Evolutionary conservation across 169 alveolate species (phyloP), one percentile per base, ranked within the genome.

Genomic region (Eimeria maxima): DNA sequence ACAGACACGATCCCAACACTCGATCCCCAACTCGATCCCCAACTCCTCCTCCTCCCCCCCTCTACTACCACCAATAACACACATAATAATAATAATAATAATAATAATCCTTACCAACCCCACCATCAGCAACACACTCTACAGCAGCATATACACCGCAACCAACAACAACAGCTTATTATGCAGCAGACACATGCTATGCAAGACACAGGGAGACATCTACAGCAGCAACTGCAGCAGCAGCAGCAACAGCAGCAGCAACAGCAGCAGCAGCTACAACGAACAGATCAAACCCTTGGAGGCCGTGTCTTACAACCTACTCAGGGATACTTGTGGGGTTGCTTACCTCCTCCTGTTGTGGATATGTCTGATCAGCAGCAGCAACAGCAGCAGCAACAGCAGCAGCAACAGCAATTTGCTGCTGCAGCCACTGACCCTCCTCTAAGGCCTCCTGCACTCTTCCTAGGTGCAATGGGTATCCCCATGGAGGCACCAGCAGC

Each of bases 221-320:
- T 14, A 24, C 45, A 11, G 33, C 90, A 50, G 71, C 90, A 16
- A n/a, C n/a, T n/a, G 90, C 90, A 47, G 71, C 67, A 44, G 69
- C 90, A 38, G 63, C 90, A 38, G 42, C 90, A 80, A 55, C 44
- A 33, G 69, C 90, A 80, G 69, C 90, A 44, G 69, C 63, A 44
- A 67, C 90, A 80, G 90, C 90, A 80, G 71, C 50, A 63, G 42
- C 90, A 47, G 73, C 47, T 50, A 14, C 90, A 81, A 29, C 14
- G 42, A 76, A 74, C 47, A 27, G 13, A 38, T 42, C n/a, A n/a
- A n/a, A 20, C 67, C 18, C 27, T 10, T n/a, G 44, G n/a, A 57
- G 50, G 65, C 33, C 65, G 90, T 27, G 24, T 38, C 27, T 45
- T 67, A 47, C 74, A 81, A 20, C 7, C 67, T 13, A 16, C 67